Percentiles rank a stretch among this genome's conserved stretches.
Conservation (phyloP, 2,329 filamentous ascomycete genomes). For the Sordariomycetes sp. region DNA sequence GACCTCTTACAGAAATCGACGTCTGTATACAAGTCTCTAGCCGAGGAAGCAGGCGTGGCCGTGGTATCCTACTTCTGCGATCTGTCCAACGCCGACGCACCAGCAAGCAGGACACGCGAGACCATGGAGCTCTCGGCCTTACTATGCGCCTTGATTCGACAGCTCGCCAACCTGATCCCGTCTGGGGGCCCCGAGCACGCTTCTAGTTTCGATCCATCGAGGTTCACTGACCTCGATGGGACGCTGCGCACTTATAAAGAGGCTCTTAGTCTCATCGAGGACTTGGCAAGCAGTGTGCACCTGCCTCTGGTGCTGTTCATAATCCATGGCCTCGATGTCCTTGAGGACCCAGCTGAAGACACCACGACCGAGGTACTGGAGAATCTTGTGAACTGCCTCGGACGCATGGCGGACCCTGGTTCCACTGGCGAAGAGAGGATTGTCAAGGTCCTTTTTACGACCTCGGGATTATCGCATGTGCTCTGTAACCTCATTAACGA, state of each 20-base stretch:
- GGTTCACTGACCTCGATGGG: background rate
- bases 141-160: constrained; percentile 8
- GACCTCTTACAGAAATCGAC: constrained; percentile 3
- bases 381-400: background rate
- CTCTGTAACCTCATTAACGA: background rate
- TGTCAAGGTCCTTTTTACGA: background rate
- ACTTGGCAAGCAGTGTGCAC: background rate
- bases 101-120: constrained; percentile 6
- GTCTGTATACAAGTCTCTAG: constrained; percentile 3
- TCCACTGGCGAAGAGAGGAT: background rate
- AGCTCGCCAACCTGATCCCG: constrained; percentile 8
- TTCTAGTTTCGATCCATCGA: too few relatives aligned
- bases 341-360: background rate
- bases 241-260: constrained; percentile 4
- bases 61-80: constrained; percentile 9
- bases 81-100: constrained; percentile 4
- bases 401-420: background rate
- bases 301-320: constrained; percentile 4
- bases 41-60: constrained; percentile 3
- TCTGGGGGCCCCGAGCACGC: background rate
- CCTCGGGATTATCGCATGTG: background rate
- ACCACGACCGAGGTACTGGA: background rate
- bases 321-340: constrained; percentile 1
- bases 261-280: background rate
- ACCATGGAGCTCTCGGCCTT: constrained; percentile 7